phyloP scores from a whole-genome alignment of 2,329 filamentous ascomycete genomes.

The Nakataea oryzae region DNA sequence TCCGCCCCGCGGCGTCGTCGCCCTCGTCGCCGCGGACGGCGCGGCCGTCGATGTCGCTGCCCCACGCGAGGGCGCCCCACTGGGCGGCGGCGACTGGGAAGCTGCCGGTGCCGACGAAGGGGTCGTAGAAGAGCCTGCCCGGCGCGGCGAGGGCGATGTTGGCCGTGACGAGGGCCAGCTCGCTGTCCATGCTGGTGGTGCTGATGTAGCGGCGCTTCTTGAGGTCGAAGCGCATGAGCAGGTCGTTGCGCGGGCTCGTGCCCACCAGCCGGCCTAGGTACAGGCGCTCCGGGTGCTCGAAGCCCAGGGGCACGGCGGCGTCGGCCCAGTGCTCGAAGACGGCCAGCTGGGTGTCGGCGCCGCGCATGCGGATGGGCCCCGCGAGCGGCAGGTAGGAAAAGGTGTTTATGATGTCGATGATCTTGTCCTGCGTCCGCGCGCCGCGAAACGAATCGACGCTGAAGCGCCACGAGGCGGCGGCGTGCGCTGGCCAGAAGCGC shows the following conservation, averaged over 20 bases:
- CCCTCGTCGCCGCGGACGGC: slow-evolving; percentile 63
- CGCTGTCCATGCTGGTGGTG: slow-evolving; percentile 95
- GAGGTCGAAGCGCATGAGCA: slow-evolving; percentile 67
- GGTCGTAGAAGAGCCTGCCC: slow-evolving; percentile 84
- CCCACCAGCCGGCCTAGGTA: slow-evolving; percentile 67
- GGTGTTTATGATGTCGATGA: slow-evolving; percentile 68
- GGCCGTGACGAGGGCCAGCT: slow-evolving; percentile 81
- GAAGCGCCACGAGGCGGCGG: slow-evolving; percentile 66
- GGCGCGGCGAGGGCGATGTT: slow-evolving; percentile 78
- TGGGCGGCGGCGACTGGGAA: slow-evolving; percentile 86
- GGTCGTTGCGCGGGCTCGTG: slow-evolving; percentile 54
- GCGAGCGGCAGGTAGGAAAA: slow-evolving; percentile 71
- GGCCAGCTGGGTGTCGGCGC: slow-evolving; percentile 63
- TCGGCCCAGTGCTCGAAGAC: slow-evolving; percentile 74
- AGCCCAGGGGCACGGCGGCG: slow-evolving; percentile 33
- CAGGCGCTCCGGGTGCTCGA: slow-evolving; percentile 46
- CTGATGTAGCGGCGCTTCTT: slow-evolving; percentile 92
- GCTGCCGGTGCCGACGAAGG: slow-evolving; percentile 89
- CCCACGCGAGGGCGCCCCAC: slow-evolving; percentile 75
- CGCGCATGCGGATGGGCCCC: slow-evolving; percentile 67
- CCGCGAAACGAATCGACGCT: slow-evolving; percentile 73
- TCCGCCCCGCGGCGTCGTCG: slow-evolving; percentile 20
- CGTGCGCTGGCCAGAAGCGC: slow-evolving; percentile 58
- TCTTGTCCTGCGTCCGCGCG: slow-evolving; percentile 51
- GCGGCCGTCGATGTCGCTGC: slow-evolving; percentile 88